phyloP scores from a whole-genome alignment of 257 asterid genomes.

The Solanum appendiculatum region DNA sequence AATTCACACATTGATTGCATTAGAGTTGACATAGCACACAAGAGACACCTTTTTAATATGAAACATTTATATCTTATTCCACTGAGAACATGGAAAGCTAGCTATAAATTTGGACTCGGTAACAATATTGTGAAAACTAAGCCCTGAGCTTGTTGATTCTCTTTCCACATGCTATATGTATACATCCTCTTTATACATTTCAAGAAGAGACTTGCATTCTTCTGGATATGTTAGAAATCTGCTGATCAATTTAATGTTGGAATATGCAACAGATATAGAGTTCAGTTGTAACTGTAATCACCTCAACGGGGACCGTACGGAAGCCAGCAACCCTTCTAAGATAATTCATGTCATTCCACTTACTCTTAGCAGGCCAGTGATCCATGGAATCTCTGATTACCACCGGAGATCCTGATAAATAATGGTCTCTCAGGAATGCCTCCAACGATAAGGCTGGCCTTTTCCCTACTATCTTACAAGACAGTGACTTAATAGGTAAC shows the following conservation, averaged over 20 bases:
- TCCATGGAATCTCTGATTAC: constrained; percentile 71
- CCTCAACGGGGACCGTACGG: constrained; percentile 99
- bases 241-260: background rate
- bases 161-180: background rate
- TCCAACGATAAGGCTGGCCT: constrained; percentile 30
- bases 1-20: background rate
- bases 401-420: constrained; percentile 26
- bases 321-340: constrained; percentile 73
- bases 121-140: background rate
- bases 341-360: constrained; percentile 80
- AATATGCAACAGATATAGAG: background rate
- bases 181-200: background rate
- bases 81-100: background rate
- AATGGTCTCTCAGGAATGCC: constrained; percentile 23
- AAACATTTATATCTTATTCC: background rate
- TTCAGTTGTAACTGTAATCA: constrained; percentile 10
- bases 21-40: background rate
- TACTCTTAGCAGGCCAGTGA: constrained; percentile 87
- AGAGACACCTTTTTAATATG: background rate
- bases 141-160: background rate
- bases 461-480: constrained; percentile 22
- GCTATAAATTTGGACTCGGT: background rate
- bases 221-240: background rate
- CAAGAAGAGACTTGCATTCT: background rate
- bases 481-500: constrained; percentile 30